phyloP scores from a whole-genome alignment of 192 early-diverging fungal genomes.

The Coemansia sp. region DNA sequence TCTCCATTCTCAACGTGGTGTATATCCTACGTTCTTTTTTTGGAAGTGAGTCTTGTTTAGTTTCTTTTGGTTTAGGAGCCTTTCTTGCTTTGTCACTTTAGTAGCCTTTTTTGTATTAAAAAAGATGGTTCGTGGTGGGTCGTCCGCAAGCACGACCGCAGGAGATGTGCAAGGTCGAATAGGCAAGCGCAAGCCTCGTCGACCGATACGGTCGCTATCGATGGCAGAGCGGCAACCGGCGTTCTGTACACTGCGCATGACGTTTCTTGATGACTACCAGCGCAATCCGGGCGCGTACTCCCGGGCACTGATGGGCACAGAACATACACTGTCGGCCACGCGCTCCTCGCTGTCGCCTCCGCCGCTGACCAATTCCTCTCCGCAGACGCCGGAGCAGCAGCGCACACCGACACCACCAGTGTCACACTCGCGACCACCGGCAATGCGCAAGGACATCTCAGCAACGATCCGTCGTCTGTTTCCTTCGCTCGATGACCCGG shows the following conservation, averaged over 20 bases:
- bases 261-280: conserved; percentile 43
- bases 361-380: conserved; percentile 2
- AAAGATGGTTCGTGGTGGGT: too few species aligned
- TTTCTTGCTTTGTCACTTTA: too few species aligned
- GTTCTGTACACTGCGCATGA: conserved; percentile 27
- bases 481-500: conserved; percentile 25
- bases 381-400: not conserved
- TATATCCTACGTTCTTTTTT: too few species aligned
- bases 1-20: too few species aligned
- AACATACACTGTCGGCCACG: not conserved
- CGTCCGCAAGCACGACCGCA: not conserved
- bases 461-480: conserved; percentile 39
- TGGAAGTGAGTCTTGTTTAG: too few species aligned
- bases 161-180: conserved; percentile 15
- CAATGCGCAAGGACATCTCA: conserved; percentile 1
- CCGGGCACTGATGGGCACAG: conserved; percentile 42
- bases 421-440: not conserved
- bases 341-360: conserved; percentile 9
- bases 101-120: too few species aligned
- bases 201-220: conserved; percentile 35
- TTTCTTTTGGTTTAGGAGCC: too few species aligned
- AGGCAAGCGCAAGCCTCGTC: conserved; percentile 43
- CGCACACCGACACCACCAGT: conserved; percentile 1
- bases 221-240: not conserved
- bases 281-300: conserved; percentile 49